These are phyloP conservation scores for Scheffersomyces cryptocercus DNA, from an alignment of 1,139 yeast genomes.

Conservation along the genomic window DNA sequence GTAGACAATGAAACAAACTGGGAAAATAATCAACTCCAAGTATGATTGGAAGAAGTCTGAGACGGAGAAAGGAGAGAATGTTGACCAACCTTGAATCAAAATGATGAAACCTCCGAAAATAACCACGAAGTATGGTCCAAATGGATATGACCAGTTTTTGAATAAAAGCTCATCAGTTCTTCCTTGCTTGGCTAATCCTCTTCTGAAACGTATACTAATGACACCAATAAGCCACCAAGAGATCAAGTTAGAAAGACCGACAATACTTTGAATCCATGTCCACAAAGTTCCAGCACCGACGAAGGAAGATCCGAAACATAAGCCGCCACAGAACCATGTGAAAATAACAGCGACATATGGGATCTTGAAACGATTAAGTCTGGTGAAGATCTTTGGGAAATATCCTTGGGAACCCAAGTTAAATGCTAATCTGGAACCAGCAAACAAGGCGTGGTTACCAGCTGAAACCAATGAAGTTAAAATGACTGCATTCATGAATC, in stretches of 20 bases:
- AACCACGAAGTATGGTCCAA: slow-evolving; percentile 42
- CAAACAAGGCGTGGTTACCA: slow-evolving; percentile 46
- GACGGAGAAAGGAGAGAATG: slow-evolving; percentile 51
- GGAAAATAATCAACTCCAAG: slow-evolving; percentile 42
- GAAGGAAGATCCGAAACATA: slow-evolving; percentile 46
- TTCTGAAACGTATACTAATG: slow-evolving; percentile 40
- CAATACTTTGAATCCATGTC: slow-evolving; percentile 47
- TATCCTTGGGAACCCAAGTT: slow-evolving; percentile 44
- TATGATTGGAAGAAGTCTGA: slow-evolving; percentile 37
- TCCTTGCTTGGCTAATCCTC: slow-evolving; percentile 38
- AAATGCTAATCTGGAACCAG: slow-evolving; percentile 45
- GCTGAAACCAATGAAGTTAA: slow-evolving; percentile 48
- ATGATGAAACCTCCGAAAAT: slow-evolving; percentile 37
- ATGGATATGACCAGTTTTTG: slow-evolving; percentile 45
- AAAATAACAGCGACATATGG: slow-evolving; percentile 43
- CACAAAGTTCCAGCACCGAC: slow-evolving; percentile 46
- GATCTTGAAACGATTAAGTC: slow-evolving; percentile 33
- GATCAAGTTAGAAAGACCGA: slow-evolving; percentile 45
- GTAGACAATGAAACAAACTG: slow-evolving; percentile 36
- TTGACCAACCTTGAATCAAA: slow-evolving; percentile 49
- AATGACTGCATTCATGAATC: slow-evolving; percentile 47
- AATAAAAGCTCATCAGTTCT: slow-evolving; percentile 35
- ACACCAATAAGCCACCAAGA: slow-evolving; percentile 46
- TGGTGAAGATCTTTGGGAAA: slow-evolving; percentile 37
- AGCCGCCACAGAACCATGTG: slow-evolving; percentile 45